A percentile compares a stretch with the other conserved stretches of the same genome.
phyloP scores from a whole-genome alignment of 441 rosid genomes.

The Populus hybrid region DNA sequence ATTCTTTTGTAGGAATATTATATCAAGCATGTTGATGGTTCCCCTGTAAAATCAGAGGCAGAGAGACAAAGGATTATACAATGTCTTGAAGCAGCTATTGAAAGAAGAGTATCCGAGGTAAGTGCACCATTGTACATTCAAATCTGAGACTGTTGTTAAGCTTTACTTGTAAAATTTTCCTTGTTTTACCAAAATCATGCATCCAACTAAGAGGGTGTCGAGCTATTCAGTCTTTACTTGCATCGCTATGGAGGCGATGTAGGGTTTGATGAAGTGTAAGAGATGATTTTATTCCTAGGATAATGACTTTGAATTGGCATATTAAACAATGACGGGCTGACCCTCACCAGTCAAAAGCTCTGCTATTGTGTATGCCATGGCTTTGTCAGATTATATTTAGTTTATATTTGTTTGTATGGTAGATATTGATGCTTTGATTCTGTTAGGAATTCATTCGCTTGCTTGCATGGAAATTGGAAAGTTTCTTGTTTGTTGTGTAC shows the following conservation, averaged over 20 bases:
- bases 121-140: neutral
- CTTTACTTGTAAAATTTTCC: neutral
- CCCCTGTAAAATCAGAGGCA: constrained; percentile 87
- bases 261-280: no score
- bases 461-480: neutral
- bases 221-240: no score
- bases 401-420: constrained; percentile 5
- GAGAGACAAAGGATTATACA: constrained; percentile 82
- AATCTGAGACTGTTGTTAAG: neutral
- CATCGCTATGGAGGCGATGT: no score
- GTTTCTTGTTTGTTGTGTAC: neutral
- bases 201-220: neutral
- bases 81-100: constrained; percentile 89
- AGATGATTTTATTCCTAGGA: no score
- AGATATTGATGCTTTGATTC: constrained; percentile 11
- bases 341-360: no score
- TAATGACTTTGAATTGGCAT: no score
- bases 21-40: constrained; percentile 83
- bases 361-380: no score
- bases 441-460: neutral
- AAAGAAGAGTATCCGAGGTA: constrained; percentile 93
- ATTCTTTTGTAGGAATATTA: constrained; percentile 61
- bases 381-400: neutral
- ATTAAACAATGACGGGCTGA: no score
- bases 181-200: neutral